These are phyloP conservation scores for Magnolia sinica DNA, from an alignment of 164 flowering plant species.

Conservation along the genomic window DNA sequence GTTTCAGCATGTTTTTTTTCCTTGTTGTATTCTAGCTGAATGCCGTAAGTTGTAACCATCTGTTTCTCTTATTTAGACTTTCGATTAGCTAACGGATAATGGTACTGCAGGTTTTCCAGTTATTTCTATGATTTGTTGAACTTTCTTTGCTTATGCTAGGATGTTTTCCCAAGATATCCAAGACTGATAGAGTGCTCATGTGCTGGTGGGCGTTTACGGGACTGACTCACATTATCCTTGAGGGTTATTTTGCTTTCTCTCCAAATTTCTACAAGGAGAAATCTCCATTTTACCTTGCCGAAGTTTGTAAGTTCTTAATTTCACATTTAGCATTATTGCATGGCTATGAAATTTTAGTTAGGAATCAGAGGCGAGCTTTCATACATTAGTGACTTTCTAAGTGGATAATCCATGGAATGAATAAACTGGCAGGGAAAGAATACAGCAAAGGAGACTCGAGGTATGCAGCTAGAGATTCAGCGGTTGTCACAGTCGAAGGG, in stretches of 20 bases:
- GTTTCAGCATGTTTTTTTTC: neutral
- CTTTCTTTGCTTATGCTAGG: slow-evolving; percentile 31
- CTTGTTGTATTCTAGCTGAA: too few species aligned
- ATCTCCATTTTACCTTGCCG: slow-evolving; percentile 62
- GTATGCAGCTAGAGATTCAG: slow-evolving; percentile 78
- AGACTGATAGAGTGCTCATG: slow-evolving; percentile 70
- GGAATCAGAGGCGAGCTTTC: neutral
- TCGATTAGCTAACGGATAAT: neutral
- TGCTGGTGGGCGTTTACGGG: slow-evolving; percentile 99
- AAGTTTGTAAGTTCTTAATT: slow-evolving; percentile 72
- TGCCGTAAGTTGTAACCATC: too few species aligned
- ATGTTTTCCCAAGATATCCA: slow-evolving; percentile 32
- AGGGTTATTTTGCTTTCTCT: slow-evolving; percentile 83
- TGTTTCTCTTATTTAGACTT: neutral
- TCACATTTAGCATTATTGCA: neutral
- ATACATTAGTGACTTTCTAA: neutral
- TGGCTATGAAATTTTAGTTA: neutral
- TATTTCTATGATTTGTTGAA: neutral
- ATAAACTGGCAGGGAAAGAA: slow-evolving; percentile 74
- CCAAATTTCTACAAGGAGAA: slow-evolving; percentile 83
- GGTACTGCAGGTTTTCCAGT: neutral
- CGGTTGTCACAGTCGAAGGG: slow-evolving; percentile 75
- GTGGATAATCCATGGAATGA: neutral
- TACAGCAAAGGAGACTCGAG: slow-evolving; percentile 99
- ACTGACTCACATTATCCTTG: slow-evolving; percentile 75